Percentiles rank a stretch among this genome's conserved stretches.
These are phyloP conservation scores for Scedosporium dehoogii DNA, from an alignment of 2,329 filamentous ascomycete genomes.

Conservation along the genomic window DNA sequence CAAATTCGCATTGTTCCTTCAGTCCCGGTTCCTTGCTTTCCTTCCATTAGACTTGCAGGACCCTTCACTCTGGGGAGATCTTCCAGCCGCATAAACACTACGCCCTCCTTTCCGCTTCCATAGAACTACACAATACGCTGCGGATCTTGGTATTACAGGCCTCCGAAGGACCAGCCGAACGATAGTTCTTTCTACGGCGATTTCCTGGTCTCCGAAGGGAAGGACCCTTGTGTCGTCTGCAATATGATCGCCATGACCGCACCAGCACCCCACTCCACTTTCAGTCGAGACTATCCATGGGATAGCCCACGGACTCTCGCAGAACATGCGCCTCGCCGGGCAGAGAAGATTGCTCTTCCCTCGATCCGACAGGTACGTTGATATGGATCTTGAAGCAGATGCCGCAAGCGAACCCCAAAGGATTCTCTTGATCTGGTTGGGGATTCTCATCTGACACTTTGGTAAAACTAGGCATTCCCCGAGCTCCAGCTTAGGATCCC, in stretches of 20 bases:
- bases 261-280: conserved; percentile 5
- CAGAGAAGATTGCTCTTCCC: conserved; percentile 24
- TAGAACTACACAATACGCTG: neutral
- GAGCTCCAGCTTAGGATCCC: conserved; percentile 29
- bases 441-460: conserved; percentile 12
- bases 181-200: neutral
- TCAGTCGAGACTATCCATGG: conserved; percentile 6
- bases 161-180: neutral
- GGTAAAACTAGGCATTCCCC: conserved; percentile 30
- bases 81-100: no score
- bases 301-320: neutral
- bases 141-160: neutral
- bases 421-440: neutral
- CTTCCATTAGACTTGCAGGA: no score
- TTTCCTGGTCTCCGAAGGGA: neutral
- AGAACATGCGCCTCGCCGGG: neutral
- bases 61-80: no score
- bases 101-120: no score
- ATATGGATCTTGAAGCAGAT: neutral
- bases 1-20: neutral
- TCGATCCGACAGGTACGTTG: conserved; percentile 41
- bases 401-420: neutral
- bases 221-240: neutral
- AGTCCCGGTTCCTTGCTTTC: no score
- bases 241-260: conserved; percentile 7